Evolutionary conservation across 2,329 filamentous ascomycete species (phyloP).

Genomic region (Xylariaceae sp.): DNA sequence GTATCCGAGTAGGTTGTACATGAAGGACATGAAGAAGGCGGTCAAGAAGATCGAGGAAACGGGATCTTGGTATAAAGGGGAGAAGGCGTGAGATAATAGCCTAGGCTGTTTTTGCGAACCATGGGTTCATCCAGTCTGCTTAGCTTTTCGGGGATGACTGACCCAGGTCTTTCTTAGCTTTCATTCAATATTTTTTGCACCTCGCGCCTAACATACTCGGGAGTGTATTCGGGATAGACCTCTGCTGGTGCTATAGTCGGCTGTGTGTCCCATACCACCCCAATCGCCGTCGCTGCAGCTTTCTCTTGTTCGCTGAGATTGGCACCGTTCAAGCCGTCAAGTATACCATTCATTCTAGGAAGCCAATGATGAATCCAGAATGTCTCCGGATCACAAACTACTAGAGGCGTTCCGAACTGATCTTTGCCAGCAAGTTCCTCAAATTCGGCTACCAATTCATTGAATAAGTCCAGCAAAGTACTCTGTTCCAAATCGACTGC

Average conservation of each 20-base stretch:
- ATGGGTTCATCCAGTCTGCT: too few species aligned
- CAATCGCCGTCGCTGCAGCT: constrained; percentile 7
- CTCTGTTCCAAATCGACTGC: constrained; percentile 12
- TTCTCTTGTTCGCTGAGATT: constrained; percentile 10
- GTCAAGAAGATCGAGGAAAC: constrained; percentile 23
- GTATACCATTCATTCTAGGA: constrained; percentile 3
- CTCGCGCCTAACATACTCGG: background rate
- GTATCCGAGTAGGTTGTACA: constrained; percentile 37
- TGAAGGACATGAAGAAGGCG: constrained; percentile 41
- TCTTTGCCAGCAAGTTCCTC: constrained; percentile 6
- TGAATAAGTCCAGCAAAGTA: background rate
- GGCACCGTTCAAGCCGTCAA: constrained; percentile 1
- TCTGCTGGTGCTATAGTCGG: background rate
- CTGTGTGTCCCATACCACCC: constrained; percentile 10
- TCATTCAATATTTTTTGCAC: constrained; percentile 12
- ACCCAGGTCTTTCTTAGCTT: too few species aligned
- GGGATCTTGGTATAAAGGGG: constrained; percentile 28
- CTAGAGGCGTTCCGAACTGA: constrained; percentile 7
- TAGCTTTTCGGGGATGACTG: too few species aligned
- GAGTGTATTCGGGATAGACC: background rate
- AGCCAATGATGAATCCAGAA: constrained; percentile 18
- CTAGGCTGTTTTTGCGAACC: too few species aligned
- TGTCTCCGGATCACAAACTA: constrained; percentile 5
- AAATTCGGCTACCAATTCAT: constrained; percentile 1
- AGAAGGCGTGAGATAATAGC: background rate